Evolutionary conservation across 495 filamentous ascomycete genomes (phyloP), one percentile per base, ranked within the genome.

Genomic region (Penicillium bialowiezense): DNA sequence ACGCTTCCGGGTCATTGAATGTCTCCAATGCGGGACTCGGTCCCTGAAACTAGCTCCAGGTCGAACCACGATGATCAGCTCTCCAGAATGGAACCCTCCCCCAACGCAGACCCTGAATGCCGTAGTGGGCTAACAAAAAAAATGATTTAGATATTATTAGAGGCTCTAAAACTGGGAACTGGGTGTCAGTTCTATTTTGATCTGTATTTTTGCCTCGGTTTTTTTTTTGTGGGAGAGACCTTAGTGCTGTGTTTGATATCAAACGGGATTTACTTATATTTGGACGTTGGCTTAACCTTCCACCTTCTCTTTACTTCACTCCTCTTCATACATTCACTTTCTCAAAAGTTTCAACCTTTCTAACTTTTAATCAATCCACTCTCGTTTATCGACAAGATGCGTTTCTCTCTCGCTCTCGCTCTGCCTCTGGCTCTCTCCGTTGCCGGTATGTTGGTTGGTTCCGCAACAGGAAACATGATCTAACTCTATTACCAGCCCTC

Each of bases 391-490:
- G 23, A 26, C 37, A 63, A n/a, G 10, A 65, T 65, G 62, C 62
- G 62, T 59, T 20, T 63, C 35, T 52, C 59, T 17, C 26, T 54
- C 31, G 48, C 45, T 44, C 33, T 57, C n/a, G 51, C 59, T 50
- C 18, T 63, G 50, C 54, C 62, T 52, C 29, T 65, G 44, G 62
- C 50, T 39, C 35, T 56, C 31, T 60, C 57, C 24, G 62, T 57
- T 50, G 52, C 41, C 29, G 60, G 60, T 62, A 55, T 41, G 31
- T 21, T 24, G 8, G 15, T 33, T 19, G 26, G 15, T 17, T 5
- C 5, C 17, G 2, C 32, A 7, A 7, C 24, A 5, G 3, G 23
- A 24, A 34, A 9, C 13, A 14, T 46, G 17, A 12, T n/a, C 19
- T 48, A 38, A 50, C 35, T 52, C 15, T 46, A 14, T 3, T 23